A percentile compares a stretch with the other conserved stretches of the same genome.
Conservation (phyloP, 306 rosid species). For the Urtica urens region DNA sequence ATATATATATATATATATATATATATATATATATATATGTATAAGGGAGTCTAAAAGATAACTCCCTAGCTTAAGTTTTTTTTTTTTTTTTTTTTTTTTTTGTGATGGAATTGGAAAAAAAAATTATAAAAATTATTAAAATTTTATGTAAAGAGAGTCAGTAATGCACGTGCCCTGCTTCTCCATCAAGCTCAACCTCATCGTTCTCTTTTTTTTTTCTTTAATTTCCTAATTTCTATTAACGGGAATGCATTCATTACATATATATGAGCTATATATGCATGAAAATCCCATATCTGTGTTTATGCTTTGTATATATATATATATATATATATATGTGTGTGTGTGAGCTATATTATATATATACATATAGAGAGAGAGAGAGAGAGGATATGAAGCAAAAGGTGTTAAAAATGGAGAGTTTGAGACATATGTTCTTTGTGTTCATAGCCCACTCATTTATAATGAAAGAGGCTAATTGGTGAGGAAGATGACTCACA, state of each 20-base stretch:
- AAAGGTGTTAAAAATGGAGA: slow-evolving; percentile 22
- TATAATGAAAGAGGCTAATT: slow-evolving; percentile 36
- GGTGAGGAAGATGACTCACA: slow-evolving; percentile 10
- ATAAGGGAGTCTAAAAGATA: no score
- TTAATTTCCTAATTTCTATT: background rate
- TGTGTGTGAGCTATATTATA: background rate
- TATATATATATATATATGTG: background rate
- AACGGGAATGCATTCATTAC: background rate
- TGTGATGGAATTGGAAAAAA: background rate
- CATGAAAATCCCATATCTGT: no score
- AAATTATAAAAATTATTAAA: background rate
- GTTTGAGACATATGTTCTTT: slow-evolving; percentile 20
- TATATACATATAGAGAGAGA: slow-evolving; percentile 1
- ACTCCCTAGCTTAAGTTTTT: background rate
- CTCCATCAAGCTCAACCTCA: slow-evolving; percentile 95
- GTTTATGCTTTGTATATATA: background rate
- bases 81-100: background rate
- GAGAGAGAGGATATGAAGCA: background rate
- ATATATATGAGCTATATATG: background rate
- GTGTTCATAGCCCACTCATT: slow-evolving; percentile 28
- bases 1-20: no score
- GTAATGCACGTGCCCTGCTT: slow-evolving; percentile 99
- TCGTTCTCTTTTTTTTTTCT: slow-evolving; percentile 19
- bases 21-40: no score
- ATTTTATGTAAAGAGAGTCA: slow-evolving; percentile 33